phyloP scores from a whole-genome alignment of 345 rosid species.

The Salix koriyanagi region DNA sequence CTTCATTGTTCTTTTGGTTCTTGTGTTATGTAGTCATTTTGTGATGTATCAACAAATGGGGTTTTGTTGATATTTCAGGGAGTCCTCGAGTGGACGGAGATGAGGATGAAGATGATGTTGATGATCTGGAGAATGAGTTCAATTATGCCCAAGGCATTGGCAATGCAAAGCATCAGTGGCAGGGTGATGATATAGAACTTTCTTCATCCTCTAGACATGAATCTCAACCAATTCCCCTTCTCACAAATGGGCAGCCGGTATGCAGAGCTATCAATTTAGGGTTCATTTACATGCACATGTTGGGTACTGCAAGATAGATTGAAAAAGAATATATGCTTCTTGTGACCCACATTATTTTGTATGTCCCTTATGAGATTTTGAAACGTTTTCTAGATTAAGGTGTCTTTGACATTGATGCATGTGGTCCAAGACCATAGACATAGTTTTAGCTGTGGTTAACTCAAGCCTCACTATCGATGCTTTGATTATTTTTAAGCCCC shows the following conservation, averaged over 20 bases:
- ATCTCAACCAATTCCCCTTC: slow-evolving; percentile 90
- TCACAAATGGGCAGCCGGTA: slow-evolving; percentile 83
- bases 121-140: slow-evolving; percentile 94
- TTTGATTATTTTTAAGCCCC: neutral
- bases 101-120: slow-evolving; percentile 96
- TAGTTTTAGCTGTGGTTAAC: neutral
- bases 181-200: slow-evolving; percentile 76
- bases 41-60: neutral
- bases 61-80: slow-evolving; percentile 46
- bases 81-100: slow-evolving; percentile 93
- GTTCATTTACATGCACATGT: neutral
- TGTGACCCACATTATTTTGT: neutral
- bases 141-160: slow-evolving; percentile 61
- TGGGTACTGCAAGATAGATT: neutral
- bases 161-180: slow-evolving; percentile 68
- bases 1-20: neutral
- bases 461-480: neutral
- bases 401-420: neutral
- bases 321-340: neutral
- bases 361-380: neutral
- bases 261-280: slow-evolving; percentile 11
- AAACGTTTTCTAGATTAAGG: neutral
- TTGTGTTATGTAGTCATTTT: neutral
- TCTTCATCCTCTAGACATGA: slow-evolving; percentile 89
- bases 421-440: neutral